Evolutionary conservation across 176 grass and related monocot species (phyloP).

Genomic region (Guadua angustifolia): DNA sequence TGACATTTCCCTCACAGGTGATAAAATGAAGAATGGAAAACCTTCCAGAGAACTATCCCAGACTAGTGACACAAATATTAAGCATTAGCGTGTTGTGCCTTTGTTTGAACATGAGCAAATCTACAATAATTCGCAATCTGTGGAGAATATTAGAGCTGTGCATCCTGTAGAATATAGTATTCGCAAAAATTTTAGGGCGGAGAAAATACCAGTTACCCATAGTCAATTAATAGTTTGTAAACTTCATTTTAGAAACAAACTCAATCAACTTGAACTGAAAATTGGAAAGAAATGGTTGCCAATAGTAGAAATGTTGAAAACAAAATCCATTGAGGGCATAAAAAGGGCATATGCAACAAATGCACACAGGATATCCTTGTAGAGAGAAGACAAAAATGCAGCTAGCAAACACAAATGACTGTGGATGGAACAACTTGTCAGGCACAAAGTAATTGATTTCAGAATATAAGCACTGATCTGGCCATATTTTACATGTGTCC

Average conservation of each 20-base stretch:
- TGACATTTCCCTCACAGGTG: background rate
- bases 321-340: background rate
- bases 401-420: background rate
- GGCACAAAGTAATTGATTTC: background rate
- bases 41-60: background rate
- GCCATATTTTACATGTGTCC: slow-evolving; percentile 27
- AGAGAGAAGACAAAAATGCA: background rate
- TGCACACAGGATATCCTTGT: background rate
- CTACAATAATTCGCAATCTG: background rate
- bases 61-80: background rate
- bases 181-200: background rate
- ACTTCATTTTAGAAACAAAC: slow-evolving; percentile 6
- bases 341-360: slow-evolving; percentile 28
- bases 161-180: background rate
- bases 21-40: slow-evolving; percentile 19
- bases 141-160: background rate
- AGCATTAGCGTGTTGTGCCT: background rate
- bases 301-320: slow-evolving; percentile 27
- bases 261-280: slow-evolving; percentile 24
- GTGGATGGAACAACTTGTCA: background rate
- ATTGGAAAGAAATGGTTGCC: background rate
- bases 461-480: background rate
- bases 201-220: slow-evolving; percentile 13
- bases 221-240: slow-evolving; percentile 3
- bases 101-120: slow-evolving; percentile 14